phyloP scores from a whole-genome alignment of 345 rosid species.

The Eucalyptus cloeziana region DNA sequence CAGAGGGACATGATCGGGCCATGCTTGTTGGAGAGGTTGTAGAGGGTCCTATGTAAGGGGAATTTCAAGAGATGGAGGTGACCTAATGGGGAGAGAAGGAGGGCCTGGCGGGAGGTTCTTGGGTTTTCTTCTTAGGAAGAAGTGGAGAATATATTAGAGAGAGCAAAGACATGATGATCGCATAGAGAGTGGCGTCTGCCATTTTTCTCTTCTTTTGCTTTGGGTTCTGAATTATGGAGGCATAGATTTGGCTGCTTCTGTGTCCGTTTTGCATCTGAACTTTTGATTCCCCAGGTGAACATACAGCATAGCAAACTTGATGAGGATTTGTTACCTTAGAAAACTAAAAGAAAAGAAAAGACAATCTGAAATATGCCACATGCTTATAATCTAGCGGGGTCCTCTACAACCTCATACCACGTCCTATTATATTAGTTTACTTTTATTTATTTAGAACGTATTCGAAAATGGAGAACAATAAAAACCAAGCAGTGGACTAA shows the following conservation, averaged over 20 bases:
- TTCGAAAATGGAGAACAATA: no score
- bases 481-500: not conserved
- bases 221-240: not conserved
- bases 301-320: no score
- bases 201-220: not conserved
- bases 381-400: not conserved
- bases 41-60: not conserved
- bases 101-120: constrained; percentile 9
- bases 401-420: no score
- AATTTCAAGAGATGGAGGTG: constrained; percentile 9
- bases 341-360: not conserved
- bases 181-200: not conserved
- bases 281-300: no score
- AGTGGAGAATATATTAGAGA: not conserved
- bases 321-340: no score
- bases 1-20: not conserved
- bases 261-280: no score
- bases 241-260: no score
- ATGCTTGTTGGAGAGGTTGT: not conserved
- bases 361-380: not conserved
- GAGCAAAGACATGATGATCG: not conserved
- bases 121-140: not conserved
- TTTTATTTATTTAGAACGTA: no score
- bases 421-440: no score
- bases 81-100: not conserved